Conservation (phyloP, 176 grass and related monocot species). For the Oryza glaberrima region DNA sequence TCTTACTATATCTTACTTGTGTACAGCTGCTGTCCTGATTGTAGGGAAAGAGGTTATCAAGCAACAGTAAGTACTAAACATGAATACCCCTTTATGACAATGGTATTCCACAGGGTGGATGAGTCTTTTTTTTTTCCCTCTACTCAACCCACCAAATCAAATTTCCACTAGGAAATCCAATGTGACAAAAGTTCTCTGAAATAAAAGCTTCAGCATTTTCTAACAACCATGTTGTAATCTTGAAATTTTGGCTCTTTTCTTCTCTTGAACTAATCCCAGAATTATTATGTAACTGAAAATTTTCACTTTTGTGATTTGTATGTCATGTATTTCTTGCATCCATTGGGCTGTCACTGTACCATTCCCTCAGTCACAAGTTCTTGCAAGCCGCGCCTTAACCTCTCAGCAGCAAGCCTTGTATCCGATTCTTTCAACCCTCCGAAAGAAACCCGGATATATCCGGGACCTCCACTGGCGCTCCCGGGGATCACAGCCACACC, state of each 20-base stretch:
- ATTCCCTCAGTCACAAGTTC: slow-evolving; percentile 86
- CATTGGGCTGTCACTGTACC: slow-evolving; percentile 47
- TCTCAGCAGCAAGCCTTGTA: slow-evolving; percentile 62
- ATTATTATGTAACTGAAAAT: slow-evolving; percentile 35
- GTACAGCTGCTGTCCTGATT: slow-evolving; percentile 29
- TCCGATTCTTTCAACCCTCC: slow-evolving; percentile 80
- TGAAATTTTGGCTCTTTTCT: not conserved
- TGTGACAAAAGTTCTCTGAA: not conserved
- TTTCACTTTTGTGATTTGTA: slow-evolving; percentile 4
- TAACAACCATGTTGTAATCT: not conserved
- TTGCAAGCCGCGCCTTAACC: slow-evolving; percentile 63
- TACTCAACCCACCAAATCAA: slow-evolving; percentile 3
- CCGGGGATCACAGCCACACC: slow-evolving; percentile 81
- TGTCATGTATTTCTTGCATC: slow-evolving; percentile 26
- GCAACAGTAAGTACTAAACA: not conserved
- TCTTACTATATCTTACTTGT: slow-evolving; percentile 32
- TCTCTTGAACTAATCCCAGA: slow-evolving; percentile 30
- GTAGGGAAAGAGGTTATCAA: not conserved
- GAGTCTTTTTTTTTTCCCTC: slow-evolving; percentile 41
- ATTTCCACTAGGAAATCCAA: slow-evolving; percentile 28
- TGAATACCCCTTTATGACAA: slow-evolving; percentile 24
- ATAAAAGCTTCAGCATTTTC: not conserved
- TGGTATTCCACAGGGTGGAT: not conserved
- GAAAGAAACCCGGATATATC: slow-evolving; percentile 78
- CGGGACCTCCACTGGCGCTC: slow-evolving; percentile 64